A percentile compares a stretch with the other conserved stretches of the same genome.
Conservation (phyloP, 1,284 basidiomycete species). For the Cutaneotrichosporon sp. region DNA sequence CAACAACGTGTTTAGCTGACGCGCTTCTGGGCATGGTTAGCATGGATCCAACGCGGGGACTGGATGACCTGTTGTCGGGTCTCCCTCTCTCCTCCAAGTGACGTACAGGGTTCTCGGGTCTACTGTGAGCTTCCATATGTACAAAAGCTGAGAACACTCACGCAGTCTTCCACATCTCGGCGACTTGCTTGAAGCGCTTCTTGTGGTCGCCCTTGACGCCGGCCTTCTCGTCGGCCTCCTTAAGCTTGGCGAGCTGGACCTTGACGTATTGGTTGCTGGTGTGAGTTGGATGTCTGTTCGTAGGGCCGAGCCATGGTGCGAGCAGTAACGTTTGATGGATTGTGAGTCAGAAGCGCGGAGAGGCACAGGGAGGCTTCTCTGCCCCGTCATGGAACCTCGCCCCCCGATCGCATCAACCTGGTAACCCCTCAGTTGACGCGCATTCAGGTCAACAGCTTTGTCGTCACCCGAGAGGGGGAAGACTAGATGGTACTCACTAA, state of each 20-base stretch:
- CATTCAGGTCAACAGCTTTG: not conserved
- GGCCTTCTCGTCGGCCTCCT: constrained; percentile 47
- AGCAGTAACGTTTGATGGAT: not conserved
- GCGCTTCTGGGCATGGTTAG: not conserved
- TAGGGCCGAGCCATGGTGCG: too few species aligned
- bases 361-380: too few species aligned
- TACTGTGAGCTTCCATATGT: constrained; percentile 11
- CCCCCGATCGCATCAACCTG: too few species aligned
- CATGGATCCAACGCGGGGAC: not conserved
- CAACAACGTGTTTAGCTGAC: not conserved
- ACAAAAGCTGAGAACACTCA: constrained; percentile 28
- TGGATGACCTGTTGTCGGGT: not conserved
- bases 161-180: constrained; percentile 46
- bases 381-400: too few species aligned
- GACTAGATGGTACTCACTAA: constrained; percentile 38
- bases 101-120: constrained; percentile 51
- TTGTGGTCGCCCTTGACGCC: constrained; percentile 49
- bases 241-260: constrained; percentile 53
- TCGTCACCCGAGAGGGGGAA: too few species aligned
- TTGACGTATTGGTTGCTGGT: constrained; percentile 53
- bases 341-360: not conserved
- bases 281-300: not conserved
- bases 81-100: not conserved
- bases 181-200: constrained; percentile 52
- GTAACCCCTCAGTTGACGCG: too few species aligned